Conservation (phyloP, 2,329 filamentous ascomycete genomes). For the Colletotrichum filicis region DNA sequence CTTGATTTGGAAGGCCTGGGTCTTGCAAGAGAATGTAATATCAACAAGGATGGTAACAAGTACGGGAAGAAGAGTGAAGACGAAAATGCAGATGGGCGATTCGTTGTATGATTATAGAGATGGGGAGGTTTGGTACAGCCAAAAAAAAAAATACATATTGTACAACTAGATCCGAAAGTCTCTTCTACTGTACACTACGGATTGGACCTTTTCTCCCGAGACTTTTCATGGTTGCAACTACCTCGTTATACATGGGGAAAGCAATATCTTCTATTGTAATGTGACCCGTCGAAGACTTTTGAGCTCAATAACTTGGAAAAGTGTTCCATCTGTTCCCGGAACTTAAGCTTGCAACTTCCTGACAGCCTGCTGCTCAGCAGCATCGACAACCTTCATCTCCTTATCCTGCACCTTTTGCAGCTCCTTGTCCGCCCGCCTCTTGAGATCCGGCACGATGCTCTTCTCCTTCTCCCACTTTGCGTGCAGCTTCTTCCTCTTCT, state of each 20-base stretch:
- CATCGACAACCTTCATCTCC: slow-evolving; percentile 62
- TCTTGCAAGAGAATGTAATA: background rate
- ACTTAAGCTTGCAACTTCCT: slow-evolving; percentile 47
- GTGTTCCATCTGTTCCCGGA: too few relatives aligned
- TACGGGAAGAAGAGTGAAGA: too few relatives aligned
- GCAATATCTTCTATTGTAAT: too few relatives aligned
- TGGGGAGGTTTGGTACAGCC: slow-evolving; percentile 1
- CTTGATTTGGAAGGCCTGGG: slow-evolving; percentile 28
- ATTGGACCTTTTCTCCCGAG: background rate
- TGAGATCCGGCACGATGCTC: slow-evolving; percentile 57
- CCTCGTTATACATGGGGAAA: background rate
- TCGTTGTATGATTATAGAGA: slow-evolving; percentile 20
- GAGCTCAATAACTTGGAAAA: too few relatives aligned
- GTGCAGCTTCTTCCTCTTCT: slow-evolving; percentile 60
- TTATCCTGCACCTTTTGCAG: slow-evolving; percentile 63
- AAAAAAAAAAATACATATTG: slow-evolving; percentile 12
- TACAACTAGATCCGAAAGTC: slow-evolving; percentile 28
- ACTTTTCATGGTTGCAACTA: background rate
- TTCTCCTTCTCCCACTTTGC: slow-evolving; percentile 60
- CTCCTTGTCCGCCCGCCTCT: slow-evolving; percentile 58
- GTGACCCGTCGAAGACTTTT: too few relatives aligned
- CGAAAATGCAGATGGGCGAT: background rate
- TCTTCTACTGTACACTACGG: slow-evolving; percentile 25
- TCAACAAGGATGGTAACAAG: background rate
- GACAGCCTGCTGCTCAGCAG: slow-evolving; percentile 59